These are phyloP conservation scores for Centrapalus pauciflorus DNA, from an alignment of 129 eudicot species.

Conservation along the genomic window DNA sequence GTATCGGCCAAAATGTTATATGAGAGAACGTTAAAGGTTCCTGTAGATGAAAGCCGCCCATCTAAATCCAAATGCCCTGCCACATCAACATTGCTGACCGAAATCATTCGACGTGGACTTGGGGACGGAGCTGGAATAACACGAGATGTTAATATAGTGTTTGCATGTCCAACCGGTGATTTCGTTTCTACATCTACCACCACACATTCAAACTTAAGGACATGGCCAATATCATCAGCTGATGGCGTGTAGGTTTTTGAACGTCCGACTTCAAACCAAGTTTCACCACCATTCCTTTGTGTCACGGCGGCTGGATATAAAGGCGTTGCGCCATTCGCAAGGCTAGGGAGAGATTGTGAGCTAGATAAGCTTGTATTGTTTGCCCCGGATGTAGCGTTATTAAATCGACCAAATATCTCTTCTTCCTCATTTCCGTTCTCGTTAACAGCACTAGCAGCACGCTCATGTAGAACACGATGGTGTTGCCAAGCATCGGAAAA, in stretches of 20 bases:
- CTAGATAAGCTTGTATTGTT: conserved; percentile 34
- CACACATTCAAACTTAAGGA: conserved; percentile 83
- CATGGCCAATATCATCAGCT: conserved; percentile 89
- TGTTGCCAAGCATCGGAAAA: conserved; percentile 97
- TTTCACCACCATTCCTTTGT: conserved; percentile 82
- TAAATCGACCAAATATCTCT: conserved; percentile 73
- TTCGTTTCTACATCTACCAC: conserved; percentile 82
- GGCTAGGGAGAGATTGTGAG: conserved; percentile 56
- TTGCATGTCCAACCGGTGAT: conserved; percentile 48
- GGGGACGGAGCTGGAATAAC: conserved; percentile 98
- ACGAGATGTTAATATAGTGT: conserved; percentile 55
- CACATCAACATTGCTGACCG: conserved; percentile 72
- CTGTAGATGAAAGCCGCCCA: conserved; percentile 56
- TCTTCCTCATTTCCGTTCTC: conserved; percentile 95
- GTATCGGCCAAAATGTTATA: conserved; percentile 75
- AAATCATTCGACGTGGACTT: conserved; percentile 62
- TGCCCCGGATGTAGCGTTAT: conserved; percentile 42
- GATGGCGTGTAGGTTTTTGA: conserved; percentile 88
- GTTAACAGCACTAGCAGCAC: conserved; percentile 85
- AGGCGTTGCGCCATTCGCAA: conserved; percentile 50
- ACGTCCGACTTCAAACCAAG: conserved; percentile 87
- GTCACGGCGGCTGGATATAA: conserved; percentile 77
- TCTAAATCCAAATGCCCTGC: conserved; percentile 59
- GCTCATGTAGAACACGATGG: conserved; percentile 96
- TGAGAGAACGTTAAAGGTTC: conserved; percentile 78